Percentiles rank a stretch among this genome's conserved stretches.
These are phyloP conservation scores for Xerocomellus chrysenteron DNA, from an alignment of 768 basidiomycete genomes.

Conservation along the genomic window DNA sequence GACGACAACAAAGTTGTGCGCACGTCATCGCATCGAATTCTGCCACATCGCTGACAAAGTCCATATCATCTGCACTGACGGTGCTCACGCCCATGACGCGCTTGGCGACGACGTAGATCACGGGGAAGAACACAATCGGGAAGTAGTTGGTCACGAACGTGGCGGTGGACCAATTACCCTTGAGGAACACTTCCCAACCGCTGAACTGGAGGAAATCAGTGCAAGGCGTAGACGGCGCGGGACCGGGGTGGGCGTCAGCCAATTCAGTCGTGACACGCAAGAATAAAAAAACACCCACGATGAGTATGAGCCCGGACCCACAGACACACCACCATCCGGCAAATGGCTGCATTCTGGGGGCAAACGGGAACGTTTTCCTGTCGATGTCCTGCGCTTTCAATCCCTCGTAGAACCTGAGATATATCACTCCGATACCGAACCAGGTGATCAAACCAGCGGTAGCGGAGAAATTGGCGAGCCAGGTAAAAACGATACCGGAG, in stretches of 20 bases:
- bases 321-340: slow-evolving; percentile 37
- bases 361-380: slow-evolving; percentile 46
- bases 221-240: too few relatives aligned
- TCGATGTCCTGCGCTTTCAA: slow-evolving; percentile 48
- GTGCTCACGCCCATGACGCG: slow-evolving; percentile 11
- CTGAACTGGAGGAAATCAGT: slow-evolving; percentile 28
- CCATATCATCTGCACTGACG: slow-evolving; percentile 19
- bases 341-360: slow-evolving; percentile 39
- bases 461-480: slow-evolving; percentile 37
- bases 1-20: too few relatives aligned
- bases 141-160: slow-evolving; percentile 43
- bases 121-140: slow-evolving; percentile 44
- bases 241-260: background rate
- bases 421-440: slow-evolving; percentile 45
- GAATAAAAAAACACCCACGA: slow-evolving; percentile 30
- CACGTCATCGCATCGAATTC: slow-evolving; percentile 31
- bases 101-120: slow-evolving; percentile 39
- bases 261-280: too few relatives aligned
- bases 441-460: slow-evolving; percentile 43
- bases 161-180: slow-evolving; percentile 34
- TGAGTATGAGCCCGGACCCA: slow-evolving; percentile 27
- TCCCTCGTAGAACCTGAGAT: slow-evolving; percentile 47
- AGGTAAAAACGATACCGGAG: slow-evolving; percentile 41
- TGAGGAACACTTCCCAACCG: slow-evolving; percentile 41
- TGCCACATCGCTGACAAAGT: slow-evolving; percentile 20